Conservation (phyloP, 1,284 basidiomycete genomes). For the Ustilago vetiveriae region DNA sequence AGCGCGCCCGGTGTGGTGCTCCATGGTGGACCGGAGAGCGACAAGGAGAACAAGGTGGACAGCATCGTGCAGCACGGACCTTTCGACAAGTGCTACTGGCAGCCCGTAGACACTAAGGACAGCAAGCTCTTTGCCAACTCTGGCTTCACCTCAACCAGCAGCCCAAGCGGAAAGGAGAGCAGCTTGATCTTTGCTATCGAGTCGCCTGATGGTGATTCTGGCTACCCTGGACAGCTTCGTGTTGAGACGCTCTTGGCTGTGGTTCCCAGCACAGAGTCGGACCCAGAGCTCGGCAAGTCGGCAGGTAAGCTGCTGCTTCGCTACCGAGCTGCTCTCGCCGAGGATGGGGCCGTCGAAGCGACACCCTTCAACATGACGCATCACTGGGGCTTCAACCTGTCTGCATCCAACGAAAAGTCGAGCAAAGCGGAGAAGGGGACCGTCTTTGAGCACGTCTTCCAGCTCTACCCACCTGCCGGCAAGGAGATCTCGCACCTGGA, state of each 20-base stretch:
- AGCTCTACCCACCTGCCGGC: slow-evolving; percentile 30
- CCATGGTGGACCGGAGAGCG: slow-evolving; percentile 56
- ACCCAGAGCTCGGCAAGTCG: slow-evolving; percentile 33
- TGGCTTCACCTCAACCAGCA: slow-evolving; percentile 32
- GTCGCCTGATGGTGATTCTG: slow-evolving; percentile 54
- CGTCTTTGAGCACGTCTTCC: slow-evolving; percentile 45
- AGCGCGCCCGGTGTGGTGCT: slow-evolving; percentile 50
- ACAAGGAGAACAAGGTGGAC: slow-evolving; percentile 22
- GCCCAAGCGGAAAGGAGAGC: slow-evolving; percentile 22
- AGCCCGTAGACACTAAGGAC: slow-evolving; percentile 29
- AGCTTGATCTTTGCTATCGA: slow-evolving; percentile 52
- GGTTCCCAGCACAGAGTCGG: slow-evolving; percentile 14
- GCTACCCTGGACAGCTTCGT: slow-evolving; percentile 54
- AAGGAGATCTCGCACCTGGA: slow-evolving; percentile 47
- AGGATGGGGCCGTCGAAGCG: slow-evolving; percentile 32
- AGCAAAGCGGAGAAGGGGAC: slow-evolving; percentile 39
- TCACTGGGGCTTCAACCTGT: slow-evolving; percentile 64
- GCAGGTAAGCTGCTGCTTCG: slow-evolving; percentile 49
- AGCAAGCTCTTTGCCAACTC: slow-evolving; percentile 34
- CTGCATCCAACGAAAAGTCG: slow-evolving; percentile 29
- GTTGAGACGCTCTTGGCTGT: slow-evolving; percentile 56
- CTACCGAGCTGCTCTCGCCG: slow-evolving; percentile 53
- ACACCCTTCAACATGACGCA: slow-evolving; percentile 65
- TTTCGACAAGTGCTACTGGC: slow-evolving; percentile 58
- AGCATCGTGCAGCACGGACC: slow-evolving; percentile 52